phyloP scores from a whole-genome alignment of 139 green algal genomes.

The Micractinium sp. region DNA sequence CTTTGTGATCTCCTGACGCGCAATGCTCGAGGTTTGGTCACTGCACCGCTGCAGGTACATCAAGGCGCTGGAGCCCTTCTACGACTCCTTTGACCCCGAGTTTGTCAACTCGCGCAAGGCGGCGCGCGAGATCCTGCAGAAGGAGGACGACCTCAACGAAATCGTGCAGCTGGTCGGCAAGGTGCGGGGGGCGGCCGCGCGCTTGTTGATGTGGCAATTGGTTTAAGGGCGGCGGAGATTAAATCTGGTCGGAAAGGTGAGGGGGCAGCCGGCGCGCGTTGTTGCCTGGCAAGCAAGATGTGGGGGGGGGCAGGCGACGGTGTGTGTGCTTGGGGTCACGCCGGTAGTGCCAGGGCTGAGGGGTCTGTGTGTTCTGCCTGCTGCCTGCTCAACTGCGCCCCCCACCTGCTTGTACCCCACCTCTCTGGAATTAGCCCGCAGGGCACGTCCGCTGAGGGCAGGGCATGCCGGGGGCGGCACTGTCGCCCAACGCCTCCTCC shows the following conservation, averaged over 20 bases:
- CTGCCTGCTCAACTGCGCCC: no score
- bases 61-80: conserved; percentile 97
- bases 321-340: no score
- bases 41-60: conserved; percentile 73
- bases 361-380: background rate
- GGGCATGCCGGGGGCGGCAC: background rate
- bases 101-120: conserved; percentile 61
- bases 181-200: conserved; percentile 26
- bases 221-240: background rate
- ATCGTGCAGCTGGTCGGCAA: conserved; percentile 99
- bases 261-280: no score
- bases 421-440: no score
- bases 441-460: no score
- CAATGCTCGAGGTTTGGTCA: no score
- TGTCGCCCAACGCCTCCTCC: no score
- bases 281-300: no score
- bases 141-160: conserved; percentile 99
- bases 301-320: no score
- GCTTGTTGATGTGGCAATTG: no score
- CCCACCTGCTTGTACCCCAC: no score
- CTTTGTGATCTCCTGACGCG: no score
- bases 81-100: conserved; percentile 90
- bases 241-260: background rate
- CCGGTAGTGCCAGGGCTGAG: background rate
- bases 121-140: conserved; percentile 93